phyloP scores from a whole-genome alignment of 805 yeast species.

The Wickerhamiella musiphila region DNA sequence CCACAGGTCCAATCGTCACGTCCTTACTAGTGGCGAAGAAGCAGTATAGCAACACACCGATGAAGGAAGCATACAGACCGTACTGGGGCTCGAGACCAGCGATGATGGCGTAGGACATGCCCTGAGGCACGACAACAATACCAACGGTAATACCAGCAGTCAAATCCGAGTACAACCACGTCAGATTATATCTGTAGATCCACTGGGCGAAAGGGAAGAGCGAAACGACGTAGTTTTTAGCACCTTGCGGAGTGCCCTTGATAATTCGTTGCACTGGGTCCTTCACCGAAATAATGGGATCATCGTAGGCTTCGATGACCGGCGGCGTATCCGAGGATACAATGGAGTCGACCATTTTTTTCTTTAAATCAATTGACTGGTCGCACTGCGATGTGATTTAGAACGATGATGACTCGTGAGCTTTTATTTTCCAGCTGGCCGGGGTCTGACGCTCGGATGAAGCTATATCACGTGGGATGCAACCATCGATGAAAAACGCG shows the following conservation, averaged over 20 bases:
- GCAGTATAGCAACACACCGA: slow-evolving; percentile 78
- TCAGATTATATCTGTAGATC: slow-evolving; percentile 66
- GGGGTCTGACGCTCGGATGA: too few relatives aligned
- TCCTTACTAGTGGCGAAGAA: slow-evolving; percentile 91
- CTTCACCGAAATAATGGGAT: slow-evolving; percentile 3
- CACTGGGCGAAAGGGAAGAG: slow-evolving; percentile 70
- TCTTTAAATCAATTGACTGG: too few relatives aligned
- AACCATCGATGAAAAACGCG: too few relatives aligned
- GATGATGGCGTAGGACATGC: slow-evolving; percentile 84
- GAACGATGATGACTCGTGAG: too few relatives aligned
- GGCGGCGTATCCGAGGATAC: too few relatives aligned
- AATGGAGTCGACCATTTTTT: too few relatives aligned
- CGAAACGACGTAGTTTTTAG: slow-evolving; percentile 36
- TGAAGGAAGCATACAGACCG: slow-evolving; percentile 81
- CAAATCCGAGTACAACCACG: slow-evolving; percentile 68
- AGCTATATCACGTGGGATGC: too few relatives aligned
- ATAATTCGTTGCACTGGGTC: slow-evolving; percentile 10
- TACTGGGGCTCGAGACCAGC: slow-evolving; percentile 71
- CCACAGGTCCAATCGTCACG: slow-evolving; percentile 92
- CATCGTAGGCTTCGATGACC: too few relatives aligned
- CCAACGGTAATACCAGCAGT: slow-evolving; percentile 92
- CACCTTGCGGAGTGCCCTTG: slow-evolving; percentile 6
- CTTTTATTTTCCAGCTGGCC: too few relatives aligned
- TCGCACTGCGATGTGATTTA: too few relatives aligned
- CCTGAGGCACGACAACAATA: slow-evolving; percentile 81